These are phyloP conservation scores for Musa schizocarpa DNA, from an alignment of 176 grass and related monocot species.

Conservation along the genomic window DNA sequence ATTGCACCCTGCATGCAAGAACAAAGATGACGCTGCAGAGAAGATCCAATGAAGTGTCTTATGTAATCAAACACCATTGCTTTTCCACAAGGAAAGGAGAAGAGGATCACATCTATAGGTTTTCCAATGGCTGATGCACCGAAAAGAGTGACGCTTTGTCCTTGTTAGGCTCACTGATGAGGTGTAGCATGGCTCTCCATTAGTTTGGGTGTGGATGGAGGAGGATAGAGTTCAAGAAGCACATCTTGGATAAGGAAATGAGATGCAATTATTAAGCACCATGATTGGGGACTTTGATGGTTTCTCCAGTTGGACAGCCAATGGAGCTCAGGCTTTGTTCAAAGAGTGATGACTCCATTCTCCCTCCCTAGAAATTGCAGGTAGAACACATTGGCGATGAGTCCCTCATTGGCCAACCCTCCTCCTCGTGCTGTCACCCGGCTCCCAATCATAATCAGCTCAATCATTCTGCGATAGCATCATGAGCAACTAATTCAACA, in stretches of 20 bases:
- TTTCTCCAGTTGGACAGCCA: background rate
- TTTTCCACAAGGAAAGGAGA: too few species aligned
- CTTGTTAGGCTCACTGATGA: background rate
- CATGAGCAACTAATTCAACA: background rate
- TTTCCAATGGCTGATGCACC: too few species aligned
- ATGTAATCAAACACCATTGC: too few species aligned
- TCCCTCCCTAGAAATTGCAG: too few species aligned
- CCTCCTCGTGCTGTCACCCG: too few species aligned
- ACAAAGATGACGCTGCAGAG: too few species aligned
- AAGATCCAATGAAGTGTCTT: too few species aligned
- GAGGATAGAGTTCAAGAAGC: background rate
- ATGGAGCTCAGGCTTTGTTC: background rate
- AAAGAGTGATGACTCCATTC: constrained; percentile 2
- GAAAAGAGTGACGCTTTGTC: background rate
- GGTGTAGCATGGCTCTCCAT: constrained; percentile 9
- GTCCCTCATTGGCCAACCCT: background rate
- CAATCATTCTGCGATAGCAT: background rate
- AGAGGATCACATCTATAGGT: too few species aligned
- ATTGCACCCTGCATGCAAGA: too few species aligned
- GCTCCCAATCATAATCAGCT: background rate
- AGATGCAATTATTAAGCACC: constrained; percentile 33
- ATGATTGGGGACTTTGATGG: constrained; percentile 23
- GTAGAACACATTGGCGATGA: background rate
- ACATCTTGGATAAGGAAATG: constrained; percentile 3
- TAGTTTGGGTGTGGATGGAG: constrained; percentile 23